phyloP scores from a whole-genome alignment of 2,329 filamentous ascomycete species.

The Myrmaecium sp. region DNA sequence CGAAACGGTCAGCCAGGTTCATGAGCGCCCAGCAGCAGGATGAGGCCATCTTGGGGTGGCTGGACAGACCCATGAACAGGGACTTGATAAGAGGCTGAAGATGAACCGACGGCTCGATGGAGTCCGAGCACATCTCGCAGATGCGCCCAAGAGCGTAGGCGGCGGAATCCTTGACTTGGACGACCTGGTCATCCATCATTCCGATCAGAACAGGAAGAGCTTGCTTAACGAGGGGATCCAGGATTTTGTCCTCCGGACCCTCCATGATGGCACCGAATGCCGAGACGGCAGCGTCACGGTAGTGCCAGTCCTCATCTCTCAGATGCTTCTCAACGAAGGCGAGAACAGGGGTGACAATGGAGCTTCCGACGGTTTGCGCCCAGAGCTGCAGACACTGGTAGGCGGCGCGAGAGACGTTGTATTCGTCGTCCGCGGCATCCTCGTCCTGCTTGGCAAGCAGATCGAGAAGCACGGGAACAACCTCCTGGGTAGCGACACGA shows the following conservation, averaged over 20 bases:
- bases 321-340: conserved; percentile 85
- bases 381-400: conserved; percentile 96
- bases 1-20: conserved; percentile 93
- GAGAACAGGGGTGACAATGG: conserved; percentile 74
- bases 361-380: conserved; percentile 72
- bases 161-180: conserved; percentile 89
- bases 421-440: conserved; percentile 90
- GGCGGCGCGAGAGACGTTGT: conserved; percentile 85
- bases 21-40: conserved; percentile 99
- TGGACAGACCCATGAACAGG: conserved; percentile 76
- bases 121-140: conserved; percentile 79
- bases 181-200: conserved; percentile 77
- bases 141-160: conserved; percentile 93
- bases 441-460: conserved; percentile 95
- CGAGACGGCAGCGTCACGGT: conserved; percentile 86
- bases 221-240: conserved; percentile 91
- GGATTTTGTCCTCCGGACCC: conserved; percentile 78
- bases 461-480: conserved; percentile 76
- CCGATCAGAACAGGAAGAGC: conserved; percentile 79
- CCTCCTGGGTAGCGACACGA: conserved; percentile 79
- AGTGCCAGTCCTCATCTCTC: conserved; percentile 82
- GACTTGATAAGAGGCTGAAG: conserved; percentile 73
- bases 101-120: conserved; percentile 72
- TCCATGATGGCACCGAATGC: conserved; percentile 99
- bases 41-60: conserved; percentile 88